phyloP scores from a whole-genome alignment of 345 rosid genomes.

The Microcos paniculata region DNA sequence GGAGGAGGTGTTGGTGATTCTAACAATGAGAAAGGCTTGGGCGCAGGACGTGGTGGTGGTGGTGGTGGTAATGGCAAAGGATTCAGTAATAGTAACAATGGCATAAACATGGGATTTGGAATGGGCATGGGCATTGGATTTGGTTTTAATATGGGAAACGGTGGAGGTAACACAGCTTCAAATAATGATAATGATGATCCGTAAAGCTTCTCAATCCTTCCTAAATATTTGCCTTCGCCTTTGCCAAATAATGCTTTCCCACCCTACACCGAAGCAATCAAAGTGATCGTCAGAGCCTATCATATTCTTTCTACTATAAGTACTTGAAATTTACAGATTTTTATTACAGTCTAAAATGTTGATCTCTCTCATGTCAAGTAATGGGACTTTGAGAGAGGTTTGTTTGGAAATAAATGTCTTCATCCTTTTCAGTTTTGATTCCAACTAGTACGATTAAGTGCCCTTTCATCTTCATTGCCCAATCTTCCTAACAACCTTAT shows the following conservation, averaged over 20 bases:
- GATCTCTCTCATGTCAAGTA: background rate
- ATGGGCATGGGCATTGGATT: slow-evolving; percentile 35
- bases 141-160: slow-evolving; percentile 32
- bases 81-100: background rate
- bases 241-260: too few relatives aligned
- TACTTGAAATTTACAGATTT: too few relatives aligned
- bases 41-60: background rate
- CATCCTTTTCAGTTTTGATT: background rate
- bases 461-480: background rate
- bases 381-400: background rate
- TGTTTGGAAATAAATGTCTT: background rate
- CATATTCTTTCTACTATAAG: slow-evolving; percentile 7
- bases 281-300: background rate
- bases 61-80: too few relatives aligned
- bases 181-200: background rate
- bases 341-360: background rate
- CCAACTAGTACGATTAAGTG: too few relatives aligned
- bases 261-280: background rate
- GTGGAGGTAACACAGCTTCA: slow-evolving; percentile 14
- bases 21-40: background rate
- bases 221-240: background rate
- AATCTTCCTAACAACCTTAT: too few relatives aligned
- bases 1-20: slow-evolving; percentile 13
- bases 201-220: background rate
- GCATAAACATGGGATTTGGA: slow-evolving; percentile 25